A percentile compares a stretch with the other conserved stretches of the same genome.
phyloP scores from a whole-genome alignment of 345 rosid species.

The Salix caprea region DNA sequence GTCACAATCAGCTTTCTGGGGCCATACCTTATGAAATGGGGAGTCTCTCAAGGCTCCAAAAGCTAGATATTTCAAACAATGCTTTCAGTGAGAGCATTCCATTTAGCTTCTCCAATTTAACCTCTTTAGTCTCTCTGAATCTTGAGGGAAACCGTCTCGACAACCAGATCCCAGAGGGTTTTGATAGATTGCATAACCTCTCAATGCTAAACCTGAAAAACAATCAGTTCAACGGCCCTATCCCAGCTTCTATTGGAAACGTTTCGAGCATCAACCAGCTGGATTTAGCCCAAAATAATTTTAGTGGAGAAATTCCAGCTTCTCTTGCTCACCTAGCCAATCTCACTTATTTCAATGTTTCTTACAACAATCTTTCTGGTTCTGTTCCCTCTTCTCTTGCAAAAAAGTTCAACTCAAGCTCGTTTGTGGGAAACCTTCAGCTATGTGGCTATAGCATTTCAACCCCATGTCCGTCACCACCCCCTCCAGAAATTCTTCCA shows the following conservation, averaged over 20 bases:
- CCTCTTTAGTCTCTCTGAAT: conserved; percentile 52
- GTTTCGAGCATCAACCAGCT: conserved; percentile 48
- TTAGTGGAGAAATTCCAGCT: conserved; percentile 64
- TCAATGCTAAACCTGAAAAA: conserved; percentile 54
- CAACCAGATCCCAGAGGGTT: conserved; percentile 45
- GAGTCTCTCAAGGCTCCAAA: conserved; percentile 41
- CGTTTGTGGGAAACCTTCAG: conserved; percentile 78
- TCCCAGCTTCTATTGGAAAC: conserved; percentile 55
- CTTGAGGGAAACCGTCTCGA: conserved; percentile 50
- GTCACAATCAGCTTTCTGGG: conserved; percentile 63
- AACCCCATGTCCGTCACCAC: conserved; percentile 47
- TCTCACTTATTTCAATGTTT: conserved; percentile 74
- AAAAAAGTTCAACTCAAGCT: conserved; percentile 74
- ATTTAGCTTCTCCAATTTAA: conserved; percentile 42
- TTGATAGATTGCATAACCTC: conserved; percentile 51
- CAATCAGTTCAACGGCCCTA: conserved; percentile 54
- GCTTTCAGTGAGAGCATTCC: conserved; percentile 72
- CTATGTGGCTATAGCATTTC: conserved; percentile 81
- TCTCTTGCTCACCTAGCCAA: conserved; percentile 50
- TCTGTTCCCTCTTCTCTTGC: conserved; percentile 61
- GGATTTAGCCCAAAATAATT: conserved; percentile 64
- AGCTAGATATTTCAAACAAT: conserved; percentile 69
- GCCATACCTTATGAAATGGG: conserved; percentile 51
- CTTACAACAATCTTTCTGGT: conserved; percentile 83
- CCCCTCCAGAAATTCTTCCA: conserved; percentile 41